phyloP scores from a whole-genome alignment of 176 grass and related monocot species.

The Zizania latifolia region DNA sequence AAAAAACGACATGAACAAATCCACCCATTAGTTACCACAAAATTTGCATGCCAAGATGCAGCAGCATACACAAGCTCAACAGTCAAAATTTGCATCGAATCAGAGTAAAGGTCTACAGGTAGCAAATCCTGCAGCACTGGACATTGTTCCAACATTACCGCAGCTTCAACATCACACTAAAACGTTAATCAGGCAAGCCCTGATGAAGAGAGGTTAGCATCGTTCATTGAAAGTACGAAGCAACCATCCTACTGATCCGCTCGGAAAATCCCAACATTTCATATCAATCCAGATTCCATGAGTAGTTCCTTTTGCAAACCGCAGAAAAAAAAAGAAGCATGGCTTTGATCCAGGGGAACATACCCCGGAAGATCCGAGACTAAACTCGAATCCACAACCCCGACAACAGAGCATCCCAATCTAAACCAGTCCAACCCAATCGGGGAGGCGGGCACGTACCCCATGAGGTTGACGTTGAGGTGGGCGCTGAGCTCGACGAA shows the following conservation, averaged over 20 bases:
- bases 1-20: background rate
- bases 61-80: background rate
- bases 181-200: background rate
- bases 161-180: background rate
- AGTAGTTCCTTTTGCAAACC: too few species aligned
- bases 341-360: conserved; percentile 20
- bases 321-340: background rate
- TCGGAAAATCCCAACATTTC: background rate
- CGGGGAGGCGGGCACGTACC: conserved; percentile 45
- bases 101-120: background rate
- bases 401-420: background rate
- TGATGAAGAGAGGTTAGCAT: background rate
- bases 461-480: conserved; percentile 94
- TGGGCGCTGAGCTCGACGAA: conserved; percentile 86
- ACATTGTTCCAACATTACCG: too few species aligned
- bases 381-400: background rate
- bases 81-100: background rate
- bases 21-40: background rate
- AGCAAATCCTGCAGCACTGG: background rate
- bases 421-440: conserved; percentile 17
- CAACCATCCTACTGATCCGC: conserved; percentile 23
- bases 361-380: conserved; percentile 16
- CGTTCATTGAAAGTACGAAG: background rate
- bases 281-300: background rate
- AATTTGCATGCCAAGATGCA: background rate